Base-by-base conservation (phyloP, 768 basidiomycete species). In the Collybia nuda region DNA sequence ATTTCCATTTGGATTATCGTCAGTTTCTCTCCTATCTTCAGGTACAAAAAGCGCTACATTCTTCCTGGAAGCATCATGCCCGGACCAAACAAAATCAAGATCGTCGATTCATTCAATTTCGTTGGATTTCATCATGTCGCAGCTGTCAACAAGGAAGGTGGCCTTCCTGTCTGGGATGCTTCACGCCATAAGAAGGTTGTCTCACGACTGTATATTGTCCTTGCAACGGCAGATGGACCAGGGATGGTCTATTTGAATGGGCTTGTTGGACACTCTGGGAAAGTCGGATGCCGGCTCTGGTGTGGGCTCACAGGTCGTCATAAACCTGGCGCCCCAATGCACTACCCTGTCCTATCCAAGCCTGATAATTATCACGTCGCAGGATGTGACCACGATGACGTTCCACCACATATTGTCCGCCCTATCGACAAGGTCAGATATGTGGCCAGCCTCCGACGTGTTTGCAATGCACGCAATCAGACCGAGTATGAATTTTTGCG, bases 1-100 rank as follows among this genome's bases (percentile, higher is more conserved):
- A 53, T 58, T 0, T 53, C 17, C 60, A 66, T 74, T 0, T 70
- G 66, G 64, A 46, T 70, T 0, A 38, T 75, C 0, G 5, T 66
- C 1, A 58, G 64, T 40, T 55, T 62, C 1, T 35, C 55, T 0
- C 69, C 66, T 0, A 54, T 53, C 2, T 19, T 51, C 0, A 56
- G 62, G 0, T 69, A 66, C 52, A 66, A 67, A 39, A 70, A 68
- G 38, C n/a, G 28, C 2, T 46, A 54, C 45, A 55, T 73, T 5
- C 44, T 70, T 43, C 68, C 66, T 32, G 63, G 63, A 8, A 51
- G 59, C 0, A 40, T 68, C 12, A 61, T 68, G 18, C 65, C 63
- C 12, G 68, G 73, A 0, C 71, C 63, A 0, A 60, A 67, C 1
- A 67, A 70, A 6, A 67, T 66, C 0, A 68, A 67, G 17, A 57